Conservation (phyloP, 441 rosid genomes). For the Populus tomentosa region DNA sequence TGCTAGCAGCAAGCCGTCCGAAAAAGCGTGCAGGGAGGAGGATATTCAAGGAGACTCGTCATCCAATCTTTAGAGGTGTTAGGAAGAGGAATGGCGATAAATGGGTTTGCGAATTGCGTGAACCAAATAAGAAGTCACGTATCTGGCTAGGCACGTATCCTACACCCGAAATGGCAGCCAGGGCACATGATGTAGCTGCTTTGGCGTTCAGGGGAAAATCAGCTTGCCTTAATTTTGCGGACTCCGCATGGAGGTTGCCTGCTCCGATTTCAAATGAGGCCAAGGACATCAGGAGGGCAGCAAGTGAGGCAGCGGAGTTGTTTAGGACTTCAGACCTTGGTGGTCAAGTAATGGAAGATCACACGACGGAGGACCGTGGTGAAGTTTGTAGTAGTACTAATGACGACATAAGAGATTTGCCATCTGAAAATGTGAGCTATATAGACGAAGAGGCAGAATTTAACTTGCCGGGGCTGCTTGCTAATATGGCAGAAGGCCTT, state of each 20-base stretch:
- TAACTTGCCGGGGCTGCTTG: conserved; percentile 40
- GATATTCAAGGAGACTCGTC: conserved; percentile 82
- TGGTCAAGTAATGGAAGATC: neutral
- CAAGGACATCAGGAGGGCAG: conserved; percentile 41
- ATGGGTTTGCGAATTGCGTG: conserved; percentile 88
- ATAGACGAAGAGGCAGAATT: conserved; percentile 32
- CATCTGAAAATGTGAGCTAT: neutral
- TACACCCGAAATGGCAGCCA: conserved; percentile 81
- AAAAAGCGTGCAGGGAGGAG: conserved; percentile 76
- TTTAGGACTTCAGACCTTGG: conserved; percentile 31
- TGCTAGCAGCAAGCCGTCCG: conserved; percentile 55
- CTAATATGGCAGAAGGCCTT: conserved; percentile 48
- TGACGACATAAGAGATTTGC: neutral
- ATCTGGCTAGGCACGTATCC: conserved; percentile 91
- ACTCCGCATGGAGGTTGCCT: conserved; percentile 68
- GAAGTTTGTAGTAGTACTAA: conserved; percentile 17
- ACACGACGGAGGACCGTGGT: neutral
- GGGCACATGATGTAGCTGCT: conserved; percentile 88
- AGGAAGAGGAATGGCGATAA: conserved; percentile 58
- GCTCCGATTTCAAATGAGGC: conserved; percentile 48
- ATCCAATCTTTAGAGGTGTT: conserved; percentile 80
- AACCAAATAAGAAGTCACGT: conserved; percentile 58
- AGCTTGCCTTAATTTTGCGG: conserved; percentile 84
- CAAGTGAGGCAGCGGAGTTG: conserved; percentile 59
- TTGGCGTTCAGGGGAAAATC: conserved; percentile 62